Conservation (phyloP, 177 flowering plant species). For the Telopea speciosissima region DNA sequence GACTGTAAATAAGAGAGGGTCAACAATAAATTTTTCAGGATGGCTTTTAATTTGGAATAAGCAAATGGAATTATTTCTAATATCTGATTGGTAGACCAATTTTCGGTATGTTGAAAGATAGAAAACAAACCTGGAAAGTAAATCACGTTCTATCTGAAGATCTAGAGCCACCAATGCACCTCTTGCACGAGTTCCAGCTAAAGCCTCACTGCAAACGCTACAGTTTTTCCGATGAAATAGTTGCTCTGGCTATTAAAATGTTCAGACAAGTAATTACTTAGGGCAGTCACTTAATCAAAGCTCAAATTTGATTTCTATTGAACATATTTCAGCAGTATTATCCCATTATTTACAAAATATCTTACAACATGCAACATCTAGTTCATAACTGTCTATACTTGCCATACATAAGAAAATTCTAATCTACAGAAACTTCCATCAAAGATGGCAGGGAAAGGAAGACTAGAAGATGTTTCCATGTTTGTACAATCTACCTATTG, state of each 20-base stretch:
- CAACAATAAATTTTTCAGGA: not conserved
- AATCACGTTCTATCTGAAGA: conserved; percentile 66
- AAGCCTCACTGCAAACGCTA: conserved; percentile 72
- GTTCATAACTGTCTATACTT: not conserved
- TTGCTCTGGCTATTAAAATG: conserved; percentile 83
- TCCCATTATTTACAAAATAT: not conserved
- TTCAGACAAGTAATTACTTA: conserved; percentile 14
- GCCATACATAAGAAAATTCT: not conserved
- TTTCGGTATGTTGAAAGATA: not conserved
- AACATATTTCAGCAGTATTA: not conserved
- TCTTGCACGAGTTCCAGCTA: conserved; percentile 93
- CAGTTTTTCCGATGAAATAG: conserved; percentile 69
- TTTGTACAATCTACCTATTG: not conserved
- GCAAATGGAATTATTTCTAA: not conserved
- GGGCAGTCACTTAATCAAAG: conserved; percentile 1
- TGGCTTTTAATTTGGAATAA: not conserved
- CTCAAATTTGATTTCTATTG: not conserved
- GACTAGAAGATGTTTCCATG: not conserved
- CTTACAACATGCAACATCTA: not conserved
- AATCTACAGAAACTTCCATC: not conserved
- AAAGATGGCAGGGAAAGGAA: not conserved
- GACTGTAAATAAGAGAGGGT: conserved; percentile 38
- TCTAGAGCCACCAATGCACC: conserved; percentile 55
- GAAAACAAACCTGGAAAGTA: conserved; percentile 59
- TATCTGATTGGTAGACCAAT: not conserved